Conservation (phyloP, 1,284 basidiomycete species). For the Pholiota adiposa region DNA sequence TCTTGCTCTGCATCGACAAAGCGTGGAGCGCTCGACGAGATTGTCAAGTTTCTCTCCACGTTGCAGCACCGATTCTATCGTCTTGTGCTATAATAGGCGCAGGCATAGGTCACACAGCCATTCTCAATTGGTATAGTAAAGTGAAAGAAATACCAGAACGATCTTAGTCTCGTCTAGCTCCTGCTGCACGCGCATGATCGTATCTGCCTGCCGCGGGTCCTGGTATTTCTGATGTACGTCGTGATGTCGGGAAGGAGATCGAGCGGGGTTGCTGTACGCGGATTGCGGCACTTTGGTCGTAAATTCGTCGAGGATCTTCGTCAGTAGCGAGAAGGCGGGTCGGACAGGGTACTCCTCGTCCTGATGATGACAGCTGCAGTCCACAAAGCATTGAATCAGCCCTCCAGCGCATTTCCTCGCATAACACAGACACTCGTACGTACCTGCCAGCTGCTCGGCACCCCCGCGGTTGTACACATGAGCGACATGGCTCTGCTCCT, state of each 20-base stretch:
- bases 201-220: conserved; percentile 97
- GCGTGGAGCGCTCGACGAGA: conserved; percentile 93
- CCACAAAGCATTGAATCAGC: no score
- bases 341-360: conserved; percentile 97
- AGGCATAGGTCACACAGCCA: neutral
- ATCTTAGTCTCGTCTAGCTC: conserved; percentile 99
- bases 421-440: conserved; percentile 30
- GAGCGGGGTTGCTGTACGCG: conserved; percentile 65
- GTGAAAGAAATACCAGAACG: conserved; percentile 77
- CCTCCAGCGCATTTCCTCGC: no score
- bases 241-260: conserved; percentile 76
- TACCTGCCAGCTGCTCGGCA: conserved; percentile 79
- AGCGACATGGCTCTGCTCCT: conserved; percentile 94
- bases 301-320: conserved; percentile 96
- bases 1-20: conserved; percentile 90
- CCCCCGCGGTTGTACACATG: conserved; percentile 92
- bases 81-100: conserved; percentile 81
- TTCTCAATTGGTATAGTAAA: neutral
- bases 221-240: conserved; percentile 94
- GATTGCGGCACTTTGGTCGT: conserved; percentile 77
- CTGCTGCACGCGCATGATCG: conserved; percentile 98
- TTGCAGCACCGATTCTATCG: conserved; percentile 96
- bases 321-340: conserved; percentile 94
- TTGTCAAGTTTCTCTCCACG: conserved; percentile 98
- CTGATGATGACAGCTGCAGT: conserved; percentile 85